Evolutionary conservation across 2,329 filamentous ascomycete genomes (phyloP).

Genomic region (Ophiostoma sp.): DNA sequence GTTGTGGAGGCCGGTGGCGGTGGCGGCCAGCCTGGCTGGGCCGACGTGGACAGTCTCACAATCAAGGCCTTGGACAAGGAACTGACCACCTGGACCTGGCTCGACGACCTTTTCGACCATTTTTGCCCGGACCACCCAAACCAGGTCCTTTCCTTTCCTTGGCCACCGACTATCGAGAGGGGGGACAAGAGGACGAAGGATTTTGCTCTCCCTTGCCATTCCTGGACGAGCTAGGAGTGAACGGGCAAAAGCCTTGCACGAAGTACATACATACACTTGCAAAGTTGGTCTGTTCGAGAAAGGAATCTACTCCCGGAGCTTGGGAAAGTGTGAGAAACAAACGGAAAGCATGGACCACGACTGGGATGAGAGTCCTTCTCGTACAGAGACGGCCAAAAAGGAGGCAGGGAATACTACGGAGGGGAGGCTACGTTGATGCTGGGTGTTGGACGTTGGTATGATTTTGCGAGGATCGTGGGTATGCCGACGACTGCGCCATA

Average conservation of each 20-base stretch:
- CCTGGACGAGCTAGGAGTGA: neutral
- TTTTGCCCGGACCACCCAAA: neutral
- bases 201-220: neutral
- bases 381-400: neutral
- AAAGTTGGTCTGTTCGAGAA: neutral
- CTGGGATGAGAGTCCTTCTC: neutral
- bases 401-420: neutral
- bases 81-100: neutral
- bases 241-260: neutral
- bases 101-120: neutral
- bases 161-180: neutral
- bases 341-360: neutral
- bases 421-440: neutral
- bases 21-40: slow-evolving; percentile 12
- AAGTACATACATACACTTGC: neutral
- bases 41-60: neutral
- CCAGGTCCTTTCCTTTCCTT: neutral
- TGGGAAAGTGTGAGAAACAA: neutral
- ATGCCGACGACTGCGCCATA: neutral
- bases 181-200: neutral
- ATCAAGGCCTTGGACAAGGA: neutral
- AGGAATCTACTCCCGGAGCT: neutral
- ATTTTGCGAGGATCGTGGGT: neutral
- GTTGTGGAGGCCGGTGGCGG: neutral
- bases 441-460: neutral